Base-by-base conservation (phyloP, 257 asterid species). In the Solanum lignicaule region DNA sequence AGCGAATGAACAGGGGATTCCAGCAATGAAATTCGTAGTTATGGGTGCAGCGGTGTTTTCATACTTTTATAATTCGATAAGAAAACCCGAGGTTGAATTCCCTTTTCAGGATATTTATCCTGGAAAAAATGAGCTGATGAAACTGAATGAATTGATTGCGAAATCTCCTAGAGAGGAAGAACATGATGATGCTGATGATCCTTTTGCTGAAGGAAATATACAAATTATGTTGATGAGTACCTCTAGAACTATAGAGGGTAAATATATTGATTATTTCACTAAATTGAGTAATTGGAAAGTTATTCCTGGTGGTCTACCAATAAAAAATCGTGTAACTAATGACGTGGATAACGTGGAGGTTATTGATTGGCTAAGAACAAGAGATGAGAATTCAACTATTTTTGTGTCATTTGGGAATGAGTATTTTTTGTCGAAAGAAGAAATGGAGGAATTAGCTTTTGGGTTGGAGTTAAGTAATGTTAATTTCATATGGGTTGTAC, bases 321-420 rank as follows among this genome's bases (percentile, higher is more conserved):
- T 88, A 46, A 81, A 87, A 38, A 75, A 55, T 3, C 81, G 86
- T 0, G 9, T 12, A 33, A 18, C 0, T 12, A 58, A 39, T 2
- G 86, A 75, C 16, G 78, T 20, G 9, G 81, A 78, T 27, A 79
- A 15, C 1, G 82, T 3, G 3, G 88, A 88, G 85, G 41, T 94
- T 32, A 89, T 93, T 69, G 86, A 88, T 2, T 94, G 98, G 96
- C 88, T 94, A 0, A 92, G 87, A 4, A 69, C 62, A 0, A 93
- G 90, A 75, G 81, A 66, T 0, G 87, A 83, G 76, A 0, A 10
- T 71, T 94, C 98, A 15, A 85, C 87, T 43, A 87, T 94, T 75
- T 89, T 89, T 21, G 93, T 93, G 9, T 93, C 94, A 0, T 93
- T 94, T 21, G 95, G 98, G 73, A 92, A 91, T 27, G 96, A 94